phyloP scores from a whole-genome alignment of 116 monocot genomes.

The Phalaenopsis hybrid region DNA sequence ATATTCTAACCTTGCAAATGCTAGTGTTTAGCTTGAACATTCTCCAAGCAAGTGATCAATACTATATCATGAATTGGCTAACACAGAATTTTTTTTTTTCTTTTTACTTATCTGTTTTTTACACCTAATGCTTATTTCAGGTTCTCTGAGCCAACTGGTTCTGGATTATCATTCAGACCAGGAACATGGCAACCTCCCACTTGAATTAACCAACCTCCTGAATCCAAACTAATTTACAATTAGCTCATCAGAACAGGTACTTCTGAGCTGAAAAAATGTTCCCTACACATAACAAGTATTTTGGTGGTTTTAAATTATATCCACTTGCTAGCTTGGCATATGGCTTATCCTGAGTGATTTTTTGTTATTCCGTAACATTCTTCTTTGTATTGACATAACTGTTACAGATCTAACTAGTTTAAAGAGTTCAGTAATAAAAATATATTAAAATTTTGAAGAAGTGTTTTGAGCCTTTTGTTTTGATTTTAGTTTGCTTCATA shows the following conservation, averaged over 20 bases:
- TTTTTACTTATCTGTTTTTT: background rate
- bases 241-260: background rate
- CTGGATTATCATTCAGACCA: slow-evolving; percentile 49
- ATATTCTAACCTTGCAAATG: no score
- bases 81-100: background rate
- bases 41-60: no score
- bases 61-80: no score
- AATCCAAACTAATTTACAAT: background rate
- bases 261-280: background rate
- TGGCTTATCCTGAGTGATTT: background rate
- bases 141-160: slow-evolving; percentile 51
- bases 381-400: no score
- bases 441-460: no score
- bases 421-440: no score
- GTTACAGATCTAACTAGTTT: no score
- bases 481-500: no score
- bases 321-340: background rate
- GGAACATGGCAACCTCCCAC: slow-evolving; percentile 69
- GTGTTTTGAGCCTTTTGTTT: no score
- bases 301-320: background rate
- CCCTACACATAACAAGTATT: background rate
- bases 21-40: no score
- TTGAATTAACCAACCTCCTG: slow-evolving; percentile 15
- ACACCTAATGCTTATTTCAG: slow-evolving; percentile 19
- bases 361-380: no score